These are phyloP conservation scores for Dictyostelium capitatum DNA, from an alignment of 78 protist genomes.

Conservation along the genomic window DNA sequence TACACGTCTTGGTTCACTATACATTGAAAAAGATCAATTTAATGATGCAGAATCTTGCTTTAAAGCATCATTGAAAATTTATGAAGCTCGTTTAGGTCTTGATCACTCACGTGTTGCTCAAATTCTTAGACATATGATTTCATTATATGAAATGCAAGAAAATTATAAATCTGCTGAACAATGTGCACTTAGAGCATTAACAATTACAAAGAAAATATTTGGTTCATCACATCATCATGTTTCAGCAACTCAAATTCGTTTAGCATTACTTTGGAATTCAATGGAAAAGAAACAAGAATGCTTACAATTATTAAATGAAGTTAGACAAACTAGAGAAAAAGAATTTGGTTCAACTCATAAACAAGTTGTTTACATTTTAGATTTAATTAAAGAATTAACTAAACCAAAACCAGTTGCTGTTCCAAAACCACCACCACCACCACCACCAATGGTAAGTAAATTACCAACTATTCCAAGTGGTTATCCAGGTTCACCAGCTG, in stretches of 20 bases:
- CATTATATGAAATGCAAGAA: slow-evolving; percentile 79
- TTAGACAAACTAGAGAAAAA: slow-evolving; percentile 22
- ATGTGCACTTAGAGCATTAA: slow-evolving; percentile 59
- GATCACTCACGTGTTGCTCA: slow-evolving; percentile 66
- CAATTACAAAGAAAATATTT: slow-evolving; percentile 54
- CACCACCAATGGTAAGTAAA: slow-evolving; percentile 9
- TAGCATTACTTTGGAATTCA: slow-evolving; percentile 24
- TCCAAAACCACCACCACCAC: slow-evolving; percentile 80
- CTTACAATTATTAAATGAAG: slow-evolving; percentile 24
- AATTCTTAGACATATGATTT: slow-evolving; percentile 71
- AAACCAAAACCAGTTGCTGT: slow-evolving; percentile 20
- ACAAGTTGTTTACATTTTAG: slow-evolving; percentile 1
- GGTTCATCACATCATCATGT: slow-evolving; percentile 53
- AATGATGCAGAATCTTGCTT: slow-evolving; percentile 78
- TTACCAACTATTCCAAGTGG: not conserved
- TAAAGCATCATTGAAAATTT: slow-evolving; percentile 73
- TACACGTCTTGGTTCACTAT: slow-evolving; percentile 66
- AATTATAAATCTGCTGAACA: slow-evolving; percentile 40
- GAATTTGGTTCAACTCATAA: slow-evolving; percentile 64
- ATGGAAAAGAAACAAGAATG: slow-evolving; percentile 20
- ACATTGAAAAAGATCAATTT: slow-evolving; percentile 78
- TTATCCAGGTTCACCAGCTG: not conserved
- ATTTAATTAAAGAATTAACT: not conserved
- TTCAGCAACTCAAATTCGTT: slow-evolving; percentile 32
- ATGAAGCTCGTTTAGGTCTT: slow-evolving; percentile 57